Evolutionary conservation across 306 rosid genomes (phyloP), one percentile per base, ranked within the genome.

Genomic region (Mimosa pudica): DNA sequence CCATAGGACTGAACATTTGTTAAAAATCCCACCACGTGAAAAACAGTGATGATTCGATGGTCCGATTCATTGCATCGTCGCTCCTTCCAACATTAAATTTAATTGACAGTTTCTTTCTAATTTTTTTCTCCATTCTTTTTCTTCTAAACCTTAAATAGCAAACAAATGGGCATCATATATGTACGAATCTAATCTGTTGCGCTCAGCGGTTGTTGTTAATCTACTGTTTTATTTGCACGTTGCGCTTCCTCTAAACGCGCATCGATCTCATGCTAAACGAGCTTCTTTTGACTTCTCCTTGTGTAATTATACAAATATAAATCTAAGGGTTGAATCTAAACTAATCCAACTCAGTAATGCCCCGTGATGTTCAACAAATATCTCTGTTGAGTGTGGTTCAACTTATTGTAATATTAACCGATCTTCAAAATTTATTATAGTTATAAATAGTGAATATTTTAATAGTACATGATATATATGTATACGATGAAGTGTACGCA

Each of bases 31-130:
- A 4, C 65, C 77, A 73, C 77, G 77, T 52, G 77, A 74, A 69
- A 74, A 69, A 60, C 16, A 45, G n/a, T 6, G 12, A 68, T 10
- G 54, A 57, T 73, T 48, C 75, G 10, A 58, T 17, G 79, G 70
- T 44, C 60, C 2, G 49, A 51, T 83, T 14, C 82, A 68, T 55
- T 73, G 81, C 79, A 78, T 68, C 80, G 14, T 11, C n/a, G 20
- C 58, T 65, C 12, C 55, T 16, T 17, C 57, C 17, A 61, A 10
- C 8, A 32, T 67, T 8, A 1, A n/a, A 17, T 17, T 8, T 10
- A 75, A 47, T 24, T 13, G 30, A 70, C 57, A 38, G 30, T 66
- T 71, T 67, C 24, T 71, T 64, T 2, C 30, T 24, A 24, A 24
- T 24, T 24, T 24, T 24, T 24, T 24, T 24, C 30, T 24, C 30